phyloP scores from a whole-genome alignment of 1,284 basidiomycete genomes.

The Sanghuangporus baumii region DNA sequence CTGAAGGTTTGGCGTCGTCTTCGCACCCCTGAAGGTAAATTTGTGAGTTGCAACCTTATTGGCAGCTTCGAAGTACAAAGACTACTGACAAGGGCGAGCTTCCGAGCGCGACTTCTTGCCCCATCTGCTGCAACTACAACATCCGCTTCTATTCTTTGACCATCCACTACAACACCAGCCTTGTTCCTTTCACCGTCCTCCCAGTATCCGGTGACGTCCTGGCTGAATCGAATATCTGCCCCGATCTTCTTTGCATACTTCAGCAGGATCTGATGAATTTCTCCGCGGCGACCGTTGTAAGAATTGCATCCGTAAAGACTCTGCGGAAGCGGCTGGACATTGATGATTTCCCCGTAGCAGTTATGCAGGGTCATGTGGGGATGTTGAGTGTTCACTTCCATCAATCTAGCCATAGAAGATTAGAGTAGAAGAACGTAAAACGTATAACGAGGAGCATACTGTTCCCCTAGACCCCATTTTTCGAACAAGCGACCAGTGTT shows the following conservation, averaged over 20 bases:
- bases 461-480: slow-evolving; percentile 25
- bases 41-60: not conserved
- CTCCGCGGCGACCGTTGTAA: slow-evolving; percentile 26
- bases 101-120: slow-evolving; percentile 23
- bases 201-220: slow-evolving; percentile 25
- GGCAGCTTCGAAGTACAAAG: not conserved
- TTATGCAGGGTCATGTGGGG: slow-evolving; percentile 21
- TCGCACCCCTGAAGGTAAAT: slow-evolving; percentile 15
- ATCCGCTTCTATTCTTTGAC: slow-evolving; percentile 24
- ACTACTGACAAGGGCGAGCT: slow-evolving; percentile 9
- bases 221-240: slow-evolving; percentile 24
- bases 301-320: slow-evolving; percentile 20
- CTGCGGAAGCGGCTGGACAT: slow-evolving; percentile 21
- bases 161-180: slow-evolving; percentile 24
- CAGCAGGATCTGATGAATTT: slow-evolving; percentile 23
- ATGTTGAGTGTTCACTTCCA: slow-evolving; percentile 22
- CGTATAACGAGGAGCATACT: slow-evolving; percentile 4
- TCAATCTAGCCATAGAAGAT: slow-evolving; percentile 20
- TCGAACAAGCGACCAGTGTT: slow-evolving; percentile 23
- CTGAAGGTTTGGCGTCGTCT: slow-evolving; percentile 22
- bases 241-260: slow-evolving; percentile 25
- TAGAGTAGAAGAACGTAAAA: not conserved
- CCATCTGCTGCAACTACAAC: slow-evolving; percentile 29
- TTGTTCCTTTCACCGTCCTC: slow-evolving; percentile 20
- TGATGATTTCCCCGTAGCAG: slow-evolving; percentile 22